Evolutionary conservation across 2,329 filamentous ascomycete genomes (phyloP).

Genomic region (Tympanopsis confertula): DNA sequence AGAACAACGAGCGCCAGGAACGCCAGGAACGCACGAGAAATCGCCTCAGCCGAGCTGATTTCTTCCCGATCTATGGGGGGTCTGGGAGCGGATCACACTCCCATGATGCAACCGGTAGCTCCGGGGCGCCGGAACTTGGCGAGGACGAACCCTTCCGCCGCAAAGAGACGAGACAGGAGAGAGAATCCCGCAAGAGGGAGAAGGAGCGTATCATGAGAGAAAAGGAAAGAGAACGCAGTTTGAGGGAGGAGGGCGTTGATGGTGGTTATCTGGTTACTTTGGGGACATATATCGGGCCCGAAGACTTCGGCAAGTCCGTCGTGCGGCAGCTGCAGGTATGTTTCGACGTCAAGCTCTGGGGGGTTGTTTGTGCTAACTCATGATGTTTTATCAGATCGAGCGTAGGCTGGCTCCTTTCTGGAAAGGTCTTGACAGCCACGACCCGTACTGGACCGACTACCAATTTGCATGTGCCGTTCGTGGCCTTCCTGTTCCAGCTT

Average conservation of each 20-base stretch:
- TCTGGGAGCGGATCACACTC: neutral
- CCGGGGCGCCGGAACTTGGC: neutral
- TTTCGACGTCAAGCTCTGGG: slow-evolving; percentile 2
- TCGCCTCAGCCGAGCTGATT: neutral
- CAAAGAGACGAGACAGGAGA: slow-evolving; percentile 81
- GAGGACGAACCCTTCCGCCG: slow-evolving; percentile 27
- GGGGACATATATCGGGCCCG: slow-evolving; percentile 79
- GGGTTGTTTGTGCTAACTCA: slow-evolving; percentile 5
- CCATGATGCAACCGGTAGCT: no score
- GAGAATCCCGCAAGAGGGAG: slow-evolving; percentile 75
- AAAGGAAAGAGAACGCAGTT: slow-evolving; percentile 80
- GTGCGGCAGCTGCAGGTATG: slow-evolving; percentile 84
- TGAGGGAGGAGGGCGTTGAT: slow-evolving; percentile 85
- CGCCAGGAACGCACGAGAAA: neutral
- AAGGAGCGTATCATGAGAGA: slow-evolving; percentile 64
- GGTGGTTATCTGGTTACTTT: slow-evolving; percentile 90
- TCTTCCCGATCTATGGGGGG: neutral
- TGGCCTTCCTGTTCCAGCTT: slow-evolving; percentile 69
- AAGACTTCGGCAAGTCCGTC: slow-evolving; percentile 83
- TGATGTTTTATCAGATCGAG: slow-evolving; percentile 57
- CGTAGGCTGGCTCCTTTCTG: slow-evolving; percentile 87
- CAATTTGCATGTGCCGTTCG: slow-evolving; percentile 86
- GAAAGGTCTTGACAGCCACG: slow-evolving; percentile 83
- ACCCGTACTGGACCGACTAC: slow-evolving; percentile 80
- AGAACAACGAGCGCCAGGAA: neutral